Evolutionary conservation across 345 rosid species (phyloP), one percentile per base, ranked within the genome.

Genomic region (Salix udensis): DNA sequence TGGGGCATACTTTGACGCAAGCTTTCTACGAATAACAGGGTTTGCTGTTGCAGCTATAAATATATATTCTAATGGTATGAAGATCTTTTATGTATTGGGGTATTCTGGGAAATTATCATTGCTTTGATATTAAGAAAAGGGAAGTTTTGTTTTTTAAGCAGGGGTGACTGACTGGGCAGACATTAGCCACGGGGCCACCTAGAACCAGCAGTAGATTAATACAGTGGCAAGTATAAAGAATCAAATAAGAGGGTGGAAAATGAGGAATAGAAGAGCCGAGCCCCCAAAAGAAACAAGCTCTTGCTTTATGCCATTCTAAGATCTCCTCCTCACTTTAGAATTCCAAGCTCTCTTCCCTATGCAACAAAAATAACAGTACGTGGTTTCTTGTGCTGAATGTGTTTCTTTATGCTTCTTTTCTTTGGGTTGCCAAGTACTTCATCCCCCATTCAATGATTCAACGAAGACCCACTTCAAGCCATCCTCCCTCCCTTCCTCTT

Each of bases 281-380:
- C 72, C 76, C 40, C 77, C 68, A 78, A 72, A 78, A 78, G 81
- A 78, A 78, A 73, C 77, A 78, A 67, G 52, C 69, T 30, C 68
- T 73, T 78, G 77, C 77, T 78, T 78, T 78, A 78, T 73, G 77
- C 81, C 73, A 73, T 78, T 78, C 73, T 34, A 73, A 78, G 73
- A 61, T 73, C 73, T 73, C 69, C 23, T 28, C 67, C 28, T 53
- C 67, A 44, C 77, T 73, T 78, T 87, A 83, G 89, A 78, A 84
- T 82, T 87, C 89, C 84, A 85, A 84, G 87, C 88, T 86, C 90
- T 77, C 42, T 79, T 81, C 85, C 76, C 89, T 71, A 85, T 80
- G 83, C 76, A 83, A 65, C 78, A 71, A 81, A 79, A 84, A 81
- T 7, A 85, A 72, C 76, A 80, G 72, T 73, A 81, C 82, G 81